A percentile compares a stretch with the other conserved stretches of the same genome.
These are phyloP conservation scores for Lentinula raphanica DNA, from an alignment of 768 basidiomycete genomes.

Conservation along the genomic window DNA sequence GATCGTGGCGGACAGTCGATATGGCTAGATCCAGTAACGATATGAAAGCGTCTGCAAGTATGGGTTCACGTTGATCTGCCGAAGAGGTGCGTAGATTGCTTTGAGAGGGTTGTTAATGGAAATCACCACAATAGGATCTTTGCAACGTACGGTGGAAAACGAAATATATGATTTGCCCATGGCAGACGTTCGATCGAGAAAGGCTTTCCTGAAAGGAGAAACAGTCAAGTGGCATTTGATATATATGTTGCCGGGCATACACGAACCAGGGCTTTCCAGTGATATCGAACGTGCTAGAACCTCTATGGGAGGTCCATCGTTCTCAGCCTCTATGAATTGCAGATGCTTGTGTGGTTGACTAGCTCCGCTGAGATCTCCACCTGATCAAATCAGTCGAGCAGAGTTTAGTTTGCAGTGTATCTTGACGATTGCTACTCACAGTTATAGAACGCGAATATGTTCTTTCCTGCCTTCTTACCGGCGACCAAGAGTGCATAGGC, in stretches of 20 bases:
- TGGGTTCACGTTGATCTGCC: conserved; percentile 41
- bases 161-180: conserved; percentile 77
- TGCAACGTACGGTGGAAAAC: conserved; percentile 37
- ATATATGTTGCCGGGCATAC: neutral
- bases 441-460: conserved; percentile 85
- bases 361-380: conserved; percentile 76
- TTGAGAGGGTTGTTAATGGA: neutral
- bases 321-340: conserved; percentile 71
- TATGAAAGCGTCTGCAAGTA: conserved; percentile 59
- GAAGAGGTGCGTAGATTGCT: conserved; percentile 28
- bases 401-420: too few relatives aligned
- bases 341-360: conserved; percentile 90
- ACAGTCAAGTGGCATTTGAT: conserved; percentile 1
- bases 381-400: conserved; percentile 27
- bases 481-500: conserved; percentile 71
- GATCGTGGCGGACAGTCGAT: conserved; percentile 64
- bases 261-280: conserved; percentile 55
- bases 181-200: conserved; percentile 64
- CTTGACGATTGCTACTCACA: conserved; percentile 40
- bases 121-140: neutral
- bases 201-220: conserved; percentile 50
- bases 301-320: conserved; percentile 72
- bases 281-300: conserved; percentile 50
- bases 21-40: conserved; percentile 72
- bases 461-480: conserved; percentile 53